These are phyloP conservation scores for Mortierella claussenii DNA, from an alignment of 192 early-diverging fungal genomes.

Conservation along the genomic window DNA sequence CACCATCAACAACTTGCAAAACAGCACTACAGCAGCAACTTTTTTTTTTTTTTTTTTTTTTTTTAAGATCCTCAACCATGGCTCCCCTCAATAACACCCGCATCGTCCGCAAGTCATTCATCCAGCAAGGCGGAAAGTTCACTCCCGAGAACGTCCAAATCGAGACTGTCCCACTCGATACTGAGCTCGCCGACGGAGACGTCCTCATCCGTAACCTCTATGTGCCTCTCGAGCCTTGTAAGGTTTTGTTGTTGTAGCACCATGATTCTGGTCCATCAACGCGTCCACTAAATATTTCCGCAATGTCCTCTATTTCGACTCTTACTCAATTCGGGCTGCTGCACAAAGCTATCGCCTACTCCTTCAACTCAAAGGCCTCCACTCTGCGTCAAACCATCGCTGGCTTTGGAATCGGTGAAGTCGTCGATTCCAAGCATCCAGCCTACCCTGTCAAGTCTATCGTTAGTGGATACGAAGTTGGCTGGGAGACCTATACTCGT, in stretches of 20 bases:
- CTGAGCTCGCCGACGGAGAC: constrained; percentile 11
- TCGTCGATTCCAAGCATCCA: constrained; percentile 70
- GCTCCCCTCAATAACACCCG: constrained; percentile 17
- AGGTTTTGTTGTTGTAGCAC: neutral
- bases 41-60: too few relatives aligned
- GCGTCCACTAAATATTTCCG: too few relatives aligned
- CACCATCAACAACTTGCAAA: too few relatives aligned
- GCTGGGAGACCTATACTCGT: constrained; percentile 68
- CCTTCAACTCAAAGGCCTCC: constrained; percentile 52
- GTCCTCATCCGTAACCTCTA: constrained; percentile 29
- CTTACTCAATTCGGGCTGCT: constrained; percentile 35
- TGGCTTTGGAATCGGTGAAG: constrained; percentile 68
- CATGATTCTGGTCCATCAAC: neutral
- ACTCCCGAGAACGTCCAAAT: constrained; percentile 3
- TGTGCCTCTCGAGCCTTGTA: constrained; percentile 23
- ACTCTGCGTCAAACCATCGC: constrained; percentile 70
- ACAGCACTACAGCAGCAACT: too few relatives aligned
- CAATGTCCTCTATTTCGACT: too few relatives aligned
- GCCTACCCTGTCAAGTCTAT: constrained; percentile 67
- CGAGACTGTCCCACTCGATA: constrained; percentile 5
- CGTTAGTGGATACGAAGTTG: constrained; percentile 58
- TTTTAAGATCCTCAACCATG: too few relatives aligned
- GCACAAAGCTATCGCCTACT: constrained; percentile 54
- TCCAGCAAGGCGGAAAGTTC: neutral
- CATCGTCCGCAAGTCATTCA: constrained; percentile 7